These are phyloP conservation scores for Mycena venus DNA, from an alignment of 768 basidiomycete species.

Conservation along the genomic window DNA sequence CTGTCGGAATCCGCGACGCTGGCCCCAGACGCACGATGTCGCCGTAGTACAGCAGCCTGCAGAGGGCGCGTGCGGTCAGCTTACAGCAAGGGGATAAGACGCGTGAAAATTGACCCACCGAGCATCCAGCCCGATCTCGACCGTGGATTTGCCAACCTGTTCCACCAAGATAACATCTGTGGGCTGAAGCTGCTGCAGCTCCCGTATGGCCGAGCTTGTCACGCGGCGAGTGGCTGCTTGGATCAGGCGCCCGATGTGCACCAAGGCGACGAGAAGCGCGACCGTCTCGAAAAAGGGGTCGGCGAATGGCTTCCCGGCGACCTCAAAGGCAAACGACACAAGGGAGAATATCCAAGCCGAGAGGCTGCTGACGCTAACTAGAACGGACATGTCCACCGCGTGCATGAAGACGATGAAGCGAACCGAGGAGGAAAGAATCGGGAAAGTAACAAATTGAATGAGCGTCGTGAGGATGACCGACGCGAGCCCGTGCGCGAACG, in stretches of 20 bases:
- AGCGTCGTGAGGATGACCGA: conserved; percentile 54
- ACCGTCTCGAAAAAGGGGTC: conserved; percentile 59
- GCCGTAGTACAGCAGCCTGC: conserved; percentile 48
- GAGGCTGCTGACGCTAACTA: conserved; percentile 54
- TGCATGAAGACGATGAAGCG: conserved; percentile 52
- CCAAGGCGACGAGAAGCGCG: conserved; percentile 56
- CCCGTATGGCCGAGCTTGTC: conserved; percentile 47
- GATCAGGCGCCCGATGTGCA: conserved; percentile 55
- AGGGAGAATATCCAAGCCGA: conserved; percentile 57
- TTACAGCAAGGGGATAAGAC: not conserved
- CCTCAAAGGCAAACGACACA: conserved; percentile 51
- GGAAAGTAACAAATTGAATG: conserved; percentile 52
- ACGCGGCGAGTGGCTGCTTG: conserved; percentile 52
- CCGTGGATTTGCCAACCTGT: conserved; percentile 12
- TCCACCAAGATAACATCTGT: conserved; percentile 46
- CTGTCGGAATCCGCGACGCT: conserved; percentile 52
- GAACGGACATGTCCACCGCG: conserved; percentile 53
- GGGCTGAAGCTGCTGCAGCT: conserved; percentile 50
- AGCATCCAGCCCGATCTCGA: conserved; percentile 19
- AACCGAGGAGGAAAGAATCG: conserved; percentile 50
- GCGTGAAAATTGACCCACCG: conserved; percentile 3
- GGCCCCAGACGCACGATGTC: conserved; percentile 52
- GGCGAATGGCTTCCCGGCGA: conserved; percentile 44
- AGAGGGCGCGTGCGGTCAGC: conserved; percentile 8
- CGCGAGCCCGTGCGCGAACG: conserved; percentile 49